Evolutionary conservation across 495 filamentous ascomycete genomes (phyloP), one percentile per base, ranked within the genome.

Genomic region (Hypoxylon fuscum): DNA sequence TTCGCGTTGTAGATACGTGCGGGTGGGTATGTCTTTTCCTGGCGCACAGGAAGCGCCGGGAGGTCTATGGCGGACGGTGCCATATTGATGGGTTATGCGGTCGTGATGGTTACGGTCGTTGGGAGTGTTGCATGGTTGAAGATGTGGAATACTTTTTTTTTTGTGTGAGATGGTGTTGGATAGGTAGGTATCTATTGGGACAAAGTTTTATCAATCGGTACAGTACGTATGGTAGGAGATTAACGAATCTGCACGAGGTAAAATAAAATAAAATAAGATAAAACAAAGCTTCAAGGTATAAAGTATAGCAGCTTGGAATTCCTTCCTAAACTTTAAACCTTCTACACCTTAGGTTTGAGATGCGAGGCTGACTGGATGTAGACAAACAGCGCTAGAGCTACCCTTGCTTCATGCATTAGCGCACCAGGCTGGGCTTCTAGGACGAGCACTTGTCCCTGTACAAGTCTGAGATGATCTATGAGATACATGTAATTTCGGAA

Each of bases 1-100:
- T 83, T 83, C 52, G 87, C 84, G 27, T 76, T 72, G 60, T 79
- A 82, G 5, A 81, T 68, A 5, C 68, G 76, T 0, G 79, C 72
- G 9, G 78, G 72, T 0, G 79, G 78, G 14, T 81, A 76, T 4
- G 59, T 75, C 66, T 72, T 79, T 64, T 74, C 66, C 45, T 70
- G 58, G 18, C 66, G 66, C 59, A 68, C 68, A 9, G 62, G 62
- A 49, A 71, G 40, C 20, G 73, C 69, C 2, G 75, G 69, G 15
- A 72, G 68, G 31, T 76, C 77, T 34, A 75, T 64, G 1, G 75
- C 76, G 17, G 77, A 79, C 10, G 77, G 77, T 40, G 79, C 76
- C 79, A 82, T 82, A 31, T 20, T 67, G 11, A 35, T 23, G 34
- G 41, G 21, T 40, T 61, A 42, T 10, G 32, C 12, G 34, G 38